phyloP scores from a whole-genome alignment of 441 rosid species.

The Melianthus villosus region DNA sequence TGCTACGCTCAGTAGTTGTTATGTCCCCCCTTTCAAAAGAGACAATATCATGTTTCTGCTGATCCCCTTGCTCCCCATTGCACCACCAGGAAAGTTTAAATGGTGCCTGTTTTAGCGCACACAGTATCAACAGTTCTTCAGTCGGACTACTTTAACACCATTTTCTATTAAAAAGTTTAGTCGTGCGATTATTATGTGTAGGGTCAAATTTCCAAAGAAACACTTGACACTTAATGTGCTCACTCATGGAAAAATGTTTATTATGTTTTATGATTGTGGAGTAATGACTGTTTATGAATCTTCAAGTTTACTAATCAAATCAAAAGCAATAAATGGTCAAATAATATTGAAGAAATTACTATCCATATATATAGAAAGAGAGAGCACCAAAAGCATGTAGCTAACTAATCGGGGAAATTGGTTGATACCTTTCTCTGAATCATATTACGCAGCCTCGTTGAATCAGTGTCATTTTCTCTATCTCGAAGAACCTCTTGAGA shows the following conservation, averaged over 20 bases:
- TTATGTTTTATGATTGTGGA: too few species aligned
- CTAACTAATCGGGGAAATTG: neutral
- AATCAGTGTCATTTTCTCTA: conserved; percentile 24
- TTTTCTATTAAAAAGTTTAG: too few species aligned
- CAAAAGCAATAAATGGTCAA: too few species aligned
- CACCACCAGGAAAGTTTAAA: conserved; percentile 94
- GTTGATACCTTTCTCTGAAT: conserved; percentile 64
- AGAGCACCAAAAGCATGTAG: too few species aligned
- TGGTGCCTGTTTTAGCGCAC: conserved; percentile 52
- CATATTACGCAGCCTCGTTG: conserved; percentile 20
- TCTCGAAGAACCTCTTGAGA: conserved; percentile 75
- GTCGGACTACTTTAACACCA: conserved; percentile 3
- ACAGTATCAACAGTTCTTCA: conserved; percentile 5
- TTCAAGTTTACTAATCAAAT: too few species aligned
- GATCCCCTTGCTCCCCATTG: conserved; percentile 68
- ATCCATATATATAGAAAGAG: too few species aligned
- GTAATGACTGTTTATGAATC: too few species aligned
- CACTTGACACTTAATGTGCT: too few species aligned
- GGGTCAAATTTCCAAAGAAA: too few species aligned
- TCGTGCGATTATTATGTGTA: too few species aligned
- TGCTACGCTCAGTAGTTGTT: conserved; percentile 79
- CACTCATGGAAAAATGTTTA: too few species aligned
- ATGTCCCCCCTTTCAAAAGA: conserved; percentile 92
- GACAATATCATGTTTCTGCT: conserved; percentile 82
- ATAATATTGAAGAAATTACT: too few species aligned